phyloP scores from a whole-genome alignment of 2,329 filamentous ascomycete species.

The Aureobasidium zeae region DNA sequence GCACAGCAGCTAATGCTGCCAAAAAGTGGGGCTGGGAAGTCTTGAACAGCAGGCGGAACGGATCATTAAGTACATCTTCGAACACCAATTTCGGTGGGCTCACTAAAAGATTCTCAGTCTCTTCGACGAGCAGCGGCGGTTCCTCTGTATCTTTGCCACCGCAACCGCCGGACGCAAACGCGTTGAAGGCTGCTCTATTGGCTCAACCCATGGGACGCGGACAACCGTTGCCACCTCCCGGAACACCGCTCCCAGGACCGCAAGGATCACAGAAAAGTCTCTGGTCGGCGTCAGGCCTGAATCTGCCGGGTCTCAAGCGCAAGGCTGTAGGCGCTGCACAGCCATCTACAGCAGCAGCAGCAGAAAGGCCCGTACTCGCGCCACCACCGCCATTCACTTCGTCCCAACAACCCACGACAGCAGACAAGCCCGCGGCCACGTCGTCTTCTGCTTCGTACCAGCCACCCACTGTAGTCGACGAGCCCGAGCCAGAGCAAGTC shows the following conservation, averaged over 20 bases:
- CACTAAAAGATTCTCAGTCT: not conserved
- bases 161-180: slow-evolving; percentile 21
- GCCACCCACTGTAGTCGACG: not conserved
- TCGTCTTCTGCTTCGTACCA: not conserved
- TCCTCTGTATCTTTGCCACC: slow-evolving; percentile 11
- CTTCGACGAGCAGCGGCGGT: slow-evolving; percentile 31
- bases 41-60: slow-evolving; percentile 33
- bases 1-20: slow-evolving; percentile 41
- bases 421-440: too few relatives aligned
- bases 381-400: too few relatives aligned
- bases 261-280: slow-evolving; percentile 24
- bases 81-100: slow-evolving; percentile 1
- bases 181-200: slow-evolving; percentile 20
- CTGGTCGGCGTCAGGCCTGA: slow-evolving; percentile 17
- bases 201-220: slow-evolving; percentile 68
- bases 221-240: slow-evolving; percentile 71
- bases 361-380: too few relatives aligned
- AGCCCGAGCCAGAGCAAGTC: not conserved
- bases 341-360: too few relatives aligned
- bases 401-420: too few relatives aligned
- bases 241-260: slow-evolving; percentile 58
- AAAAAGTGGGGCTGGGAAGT: slow-evolving; percentile 52
- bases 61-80: slow-evolving; percentile 2
- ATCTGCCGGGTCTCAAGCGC: slow-evolving; percentile 19
- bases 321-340: slow-evolving; percentile 21